Evolutionary conservation across 2,329 filamentous ascomycete species (phyloP).

Genomic region (Colletotrichum sp.): DNA sequence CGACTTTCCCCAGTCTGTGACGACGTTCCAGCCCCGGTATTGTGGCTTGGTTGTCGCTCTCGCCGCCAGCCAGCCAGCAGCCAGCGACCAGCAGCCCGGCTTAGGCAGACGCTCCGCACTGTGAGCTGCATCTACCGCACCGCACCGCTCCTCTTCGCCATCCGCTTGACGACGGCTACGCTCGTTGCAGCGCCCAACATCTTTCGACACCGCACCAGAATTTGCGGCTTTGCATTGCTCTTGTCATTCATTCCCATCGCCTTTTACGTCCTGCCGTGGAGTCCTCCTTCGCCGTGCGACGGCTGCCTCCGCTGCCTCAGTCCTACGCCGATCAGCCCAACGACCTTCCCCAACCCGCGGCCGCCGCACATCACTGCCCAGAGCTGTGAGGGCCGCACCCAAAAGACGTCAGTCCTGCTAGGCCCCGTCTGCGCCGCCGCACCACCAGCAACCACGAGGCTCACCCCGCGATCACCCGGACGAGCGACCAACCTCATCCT

Average conservation of each 20-base stretch:
- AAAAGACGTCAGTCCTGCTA: conserved; percentile 15
- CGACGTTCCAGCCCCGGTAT: conserved; percentile 17
- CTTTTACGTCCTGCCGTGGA: not conserved
- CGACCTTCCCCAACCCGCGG: not conserved
- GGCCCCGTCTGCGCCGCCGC: conserved; percentile 9
- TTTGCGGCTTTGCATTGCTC: not conserved
- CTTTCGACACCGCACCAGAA: not conserved
- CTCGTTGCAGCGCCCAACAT: not conserved
- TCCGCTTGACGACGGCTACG: not conserved
- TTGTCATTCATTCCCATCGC: not conserved
- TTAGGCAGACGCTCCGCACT: not conserved
- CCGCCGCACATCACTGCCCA: conserved; percentile 4
- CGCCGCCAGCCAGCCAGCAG: not conserved
- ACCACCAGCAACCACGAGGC: not conserved
- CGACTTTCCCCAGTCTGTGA: conserved; percentile 1
- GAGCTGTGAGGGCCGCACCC: not conserved
- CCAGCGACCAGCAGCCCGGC: not conserved
- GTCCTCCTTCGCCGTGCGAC: not conserved
- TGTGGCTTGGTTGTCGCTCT: conserved; percentile 21
- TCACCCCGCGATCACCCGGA: conserved; percentile 9
- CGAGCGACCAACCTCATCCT: conserved; percentile 5
- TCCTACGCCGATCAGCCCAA: conserved; percentile 4
- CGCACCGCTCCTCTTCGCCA: not conserved
- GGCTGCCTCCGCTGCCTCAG: not conserved
- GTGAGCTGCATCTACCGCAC: not conserved